Conservation (phyloP, 768 basidiomycete genomes). For the Serpula lacrymans region DNA sequence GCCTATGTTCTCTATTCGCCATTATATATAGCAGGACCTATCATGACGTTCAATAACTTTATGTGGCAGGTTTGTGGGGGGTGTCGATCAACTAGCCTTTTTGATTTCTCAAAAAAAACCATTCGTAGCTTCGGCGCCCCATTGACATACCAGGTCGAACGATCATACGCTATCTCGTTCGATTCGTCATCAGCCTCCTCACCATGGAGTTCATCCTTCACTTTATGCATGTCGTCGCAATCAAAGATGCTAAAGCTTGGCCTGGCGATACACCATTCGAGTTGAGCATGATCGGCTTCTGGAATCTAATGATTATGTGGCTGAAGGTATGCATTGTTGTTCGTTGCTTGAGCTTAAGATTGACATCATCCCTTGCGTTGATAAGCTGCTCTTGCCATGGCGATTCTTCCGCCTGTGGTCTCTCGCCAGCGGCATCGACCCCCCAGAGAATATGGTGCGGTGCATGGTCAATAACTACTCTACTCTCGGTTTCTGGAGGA, state of each 20-base stretch:
- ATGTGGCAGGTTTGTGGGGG: conserved; percentile 73
- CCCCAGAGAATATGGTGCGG: conserved; percentile 98
- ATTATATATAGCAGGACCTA: conserved; percentile 93
- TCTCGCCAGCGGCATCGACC: conserved; percentile 80
- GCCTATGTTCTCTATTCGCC: conserved; percentile 91
- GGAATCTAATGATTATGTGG: conserved; percentile 97
- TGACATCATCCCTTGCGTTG: not conserved
- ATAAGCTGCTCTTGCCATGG: conserved; percentile 89
- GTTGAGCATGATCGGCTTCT: conserved; percentile 91
- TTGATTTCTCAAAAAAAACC: not conserved
- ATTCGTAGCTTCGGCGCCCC: conserved; percentile 58
- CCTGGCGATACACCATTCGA: conserved; percentile 70
- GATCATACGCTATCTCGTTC: conserved; percentile 55
- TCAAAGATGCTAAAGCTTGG: conserved; percentile 90
- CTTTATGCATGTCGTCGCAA: conserved; percentile 95
- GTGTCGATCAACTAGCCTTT: not conserved
- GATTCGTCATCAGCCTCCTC: conserved; percentile 68
- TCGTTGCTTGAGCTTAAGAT: not conserved
- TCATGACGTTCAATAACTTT: conserved; percentile 95
- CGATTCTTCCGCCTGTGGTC: conserved; percentile 97
- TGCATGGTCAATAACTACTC: conserved; percentile 99
- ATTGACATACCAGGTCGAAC: conserved; percentile 36
- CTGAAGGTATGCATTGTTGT: conserved; percentile 75
- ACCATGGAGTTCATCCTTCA: conserved; percentile 92
- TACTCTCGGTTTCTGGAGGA: conserved; percentile 87